Conservation (phyloP, 225 moss, liverwort and hornwort genomes). For the Takakia lepidozioides region DNA sequence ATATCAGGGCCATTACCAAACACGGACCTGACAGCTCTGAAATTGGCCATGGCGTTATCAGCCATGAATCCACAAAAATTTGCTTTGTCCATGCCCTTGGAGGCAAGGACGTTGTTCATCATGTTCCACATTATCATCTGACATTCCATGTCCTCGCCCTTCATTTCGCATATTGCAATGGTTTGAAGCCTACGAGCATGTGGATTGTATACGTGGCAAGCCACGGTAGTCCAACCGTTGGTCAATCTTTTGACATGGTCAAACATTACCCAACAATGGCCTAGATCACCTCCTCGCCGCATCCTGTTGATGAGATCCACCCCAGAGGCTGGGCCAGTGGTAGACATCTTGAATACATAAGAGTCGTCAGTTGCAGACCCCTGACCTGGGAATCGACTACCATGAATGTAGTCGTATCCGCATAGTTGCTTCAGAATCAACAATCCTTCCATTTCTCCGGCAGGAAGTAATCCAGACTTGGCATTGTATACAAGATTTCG, state of each 20-base stretch:
- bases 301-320: too few species aligned
- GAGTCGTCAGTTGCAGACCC: too few species aligned
- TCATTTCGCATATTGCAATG: slow-evolving; percentile 8
- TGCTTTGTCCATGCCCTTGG: not conserved
- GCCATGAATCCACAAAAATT: slow-evolving; percentile 10
- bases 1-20: slow-evolving; percentile 6
- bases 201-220: slow-evolving; percentile 9
- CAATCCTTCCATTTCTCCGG: too few species aligned
- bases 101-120: not conserved
- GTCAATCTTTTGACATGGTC: slow-evolving; percentile 7
- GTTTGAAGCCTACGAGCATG: not conserved
- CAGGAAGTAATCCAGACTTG: too few species aligned
- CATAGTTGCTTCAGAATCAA: too few species aligned
- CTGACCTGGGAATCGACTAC: too few species aligned
- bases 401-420: too few species aligned
- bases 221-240: slow-evolving; percentile 11
- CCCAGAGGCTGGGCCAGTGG: too few species aligned
- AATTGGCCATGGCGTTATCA: slow-evolving; percentile 6
- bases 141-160: slow-evolving; percentile 3
- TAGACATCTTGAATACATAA: too few species aligned
- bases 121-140: slow-evolving; percentile 3
- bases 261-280: slow-evolving; percentile 3
- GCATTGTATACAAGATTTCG: too few species aligned
- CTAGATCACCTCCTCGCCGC: too few species aligned
- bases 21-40: not conserved